Evolutionary conservation across 2,329 filamentous ascomycete genomes (phyloP), one percentile per base, ranked within the genome.

Genomic region (Monilinia fructigena): DNA sequence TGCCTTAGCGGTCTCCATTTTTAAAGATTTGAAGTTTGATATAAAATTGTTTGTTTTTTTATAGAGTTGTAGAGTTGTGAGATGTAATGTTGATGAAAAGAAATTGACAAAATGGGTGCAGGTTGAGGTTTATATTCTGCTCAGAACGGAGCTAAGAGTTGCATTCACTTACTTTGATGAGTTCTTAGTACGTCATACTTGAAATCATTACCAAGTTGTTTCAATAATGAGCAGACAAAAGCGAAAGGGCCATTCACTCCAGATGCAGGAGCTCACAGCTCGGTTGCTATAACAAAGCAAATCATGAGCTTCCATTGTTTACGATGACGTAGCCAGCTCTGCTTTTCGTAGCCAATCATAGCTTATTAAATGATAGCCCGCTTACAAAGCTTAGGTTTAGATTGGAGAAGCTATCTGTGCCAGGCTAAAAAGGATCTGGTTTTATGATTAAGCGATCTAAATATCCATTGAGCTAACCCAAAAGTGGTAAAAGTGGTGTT

Each of bases 1-100:
- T 74, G 70, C 72, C 76, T 77, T 77, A 63, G 77, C 67, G 68
- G 75, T 66, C 67, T 78, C 76, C 76, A 78, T 78, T 75, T 67
- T 75, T 72, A 74, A 68, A 20, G 31, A 47, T 62, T 66, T 66
- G 45, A 55, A 66, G 31, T 66, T 69, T 68, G 56, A 42, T 54
- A 66, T 69, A n/a, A 40, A 48, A 18, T 47, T 66, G 58, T 35
- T 62, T n/a, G 58, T n/a, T 4, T 69, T 67, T 62, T 70, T 72
- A 67, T 59, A 69, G 55, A 58, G 55, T 69, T 68, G 66, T 62
- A 63, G 68, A 69, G 54, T 55, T 60, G 56, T 52, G 63, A 67
- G 66, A 56, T 69, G 55, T 69, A 10, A 61, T 59, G 58, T 68
- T 67, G 68, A 53, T 68, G 67, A 31, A 40, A 48, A 28, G 52